Evolutionary conservation across 2,329 filamentous ascomycete genomes (phyloP), one percentile per base, ranked within the genome.

Genomic region (Fusarium tuaranense): DNA sequence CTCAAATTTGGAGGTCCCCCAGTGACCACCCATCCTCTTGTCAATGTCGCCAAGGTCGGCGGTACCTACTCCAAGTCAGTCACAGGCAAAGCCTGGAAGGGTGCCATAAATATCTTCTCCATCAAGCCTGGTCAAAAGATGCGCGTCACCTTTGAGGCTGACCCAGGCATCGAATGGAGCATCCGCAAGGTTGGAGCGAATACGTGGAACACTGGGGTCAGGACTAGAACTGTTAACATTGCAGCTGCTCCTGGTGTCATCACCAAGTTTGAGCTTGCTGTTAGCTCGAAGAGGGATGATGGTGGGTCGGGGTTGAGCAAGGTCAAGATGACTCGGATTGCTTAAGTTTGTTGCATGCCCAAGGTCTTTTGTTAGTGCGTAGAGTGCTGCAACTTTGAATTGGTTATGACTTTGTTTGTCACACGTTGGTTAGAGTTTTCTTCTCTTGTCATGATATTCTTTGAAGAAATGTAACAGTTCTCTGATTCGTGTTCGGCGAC

Each of bases 261-360:
- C 30, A 69, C 67, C 36, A 71, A 70, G 51, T 70, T 61, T n/a
- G 59, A 71, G 53, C 32, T 70, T 36, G 55, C 60, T 5, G 59
- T 67, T 38, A 71, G 67, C 44, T 71, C 69, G 10, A 71, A 67
- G 5, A 46, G 69, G 39, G 57, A 71, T n/a, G 67, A 70, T 67
- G 44, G 14, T 25, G 67, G 63, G 1, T 71, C 67, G 5, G 67
- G 63, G 7, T n/a, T 71, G 44, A 71, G 63, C 30, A 57, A 70
- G 39, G 69, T 70, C 13, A 67, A 67, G 67, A 70, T 71, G 67
- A 69, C 39, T 8, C 61, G 69, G 32, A 67, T 44, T 48, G 51
- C 66, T 41, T 63, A 34, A 63, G 59, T n/a, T 34, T 38, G 6
- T 7, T 18, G 22, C 27, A 30, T 30, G 27, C 39, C 36, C 14